Percentiles rank a stretch among this genome's conserved stretches.
Conservation (phyloP, 345 rosid species). For the Diplotaxis tenuifolia region DNA sequence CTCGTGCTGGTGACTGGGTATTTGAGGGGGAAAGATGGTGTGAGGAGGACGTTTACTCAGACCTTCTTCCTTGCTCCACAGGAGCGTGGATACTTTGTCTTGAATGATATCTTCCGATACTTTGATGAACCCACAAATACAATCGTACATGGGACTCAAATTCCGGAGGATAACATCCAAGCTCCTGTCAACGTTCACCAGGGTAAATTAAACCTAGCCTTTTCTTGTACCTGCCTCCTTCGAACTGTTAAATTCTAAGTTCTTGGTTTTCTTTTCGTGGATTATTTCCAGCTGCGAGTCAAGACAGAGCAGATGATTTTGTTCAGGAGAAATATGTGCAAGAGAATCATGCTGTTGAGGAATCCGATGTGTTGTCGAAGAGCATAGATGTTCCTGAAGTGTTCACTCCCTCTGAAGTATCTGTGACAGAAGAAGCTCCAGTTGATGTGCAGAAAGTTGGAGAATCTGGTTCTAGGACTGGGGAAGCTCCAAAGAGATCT, state of each 20-base stretch:
- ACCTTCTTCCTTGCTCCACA: constrained; percentile 92
- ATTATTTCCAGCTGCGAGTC: constrained; percentile 35
- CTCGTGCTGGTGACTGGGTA: constrained; percentile 80
- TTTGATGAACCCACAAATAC: constrained; percentile 54
- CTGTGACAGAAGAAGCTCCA: constrained; percentile 38
- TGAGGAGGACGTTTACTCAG: constrained; percentile 68
- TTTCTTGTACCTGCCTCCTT: not conserved
- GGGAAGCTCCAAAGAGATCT: constrained; percentile 79
- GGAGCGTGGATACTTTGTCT: constrained; percentile 87
- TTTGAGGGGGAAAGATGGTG: constrained; percentile 56
- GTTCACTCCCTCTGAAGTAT: constrained; percentile 40
- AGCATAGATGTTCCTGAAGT: constrained; percentile 37
- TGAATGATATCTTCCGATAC: constrained; percentile 83
- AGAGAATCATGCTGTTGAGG: constrained; percentile 46
- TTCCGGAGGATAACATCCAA: constrained; percentile 28
- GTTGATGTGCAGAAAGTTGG: constrained; percentile 42
- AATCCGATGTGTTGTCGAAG: constrained; percentile 38
- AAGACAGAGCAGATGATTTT: constrained; percentile 18
- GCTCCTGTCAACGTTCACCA: constrained; percentile 35
- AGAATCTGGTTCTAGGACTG: constrained; percentile 51
- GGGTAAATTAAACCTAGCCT: constrained; percentile 44
- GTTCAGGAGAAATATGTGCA: constrained; percentile 36
- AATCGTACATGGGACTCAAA: constrained; percentile 25
- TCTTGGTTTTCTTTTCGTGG: constrained; percentile 6
- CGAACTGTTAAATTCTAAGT: too few species aligned